Base-by-base conservation (phyloP, 2,329 filamentous ascomycete species). In the Hypoxylon sp. region DNA sequence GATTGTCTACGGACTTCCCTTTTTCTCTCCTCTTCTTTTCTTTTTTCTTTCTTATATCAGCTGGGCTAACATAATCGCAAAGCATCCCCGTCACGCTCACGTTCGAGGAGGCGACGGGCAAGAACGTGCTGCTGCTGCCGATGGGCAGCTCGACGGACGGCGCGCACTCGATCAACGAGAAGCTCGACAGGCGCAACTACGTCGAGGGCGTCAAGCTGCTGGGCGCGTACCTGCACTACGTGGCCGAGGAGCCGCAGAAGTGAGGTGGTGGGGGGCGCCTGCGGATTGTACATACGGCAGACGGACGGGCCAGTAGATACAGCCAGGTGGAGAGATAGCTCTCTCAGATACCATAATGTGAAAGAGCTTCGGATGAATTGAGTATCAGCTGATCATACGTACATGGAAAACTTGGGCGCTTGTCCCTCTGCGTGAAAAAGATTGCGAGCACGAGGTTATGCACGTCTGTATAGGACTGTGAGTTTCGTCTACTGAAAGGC, bases 111-210 rank as follows among this genome's bases (percentile, higher is more conserved):
- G 93, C 95, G 15, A 97, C 94, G 5, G 92, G 93, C 72, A 99
- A 99, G 88, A 99, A 98, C 72, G 94, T 98, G 37, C 80, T 99
- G 55, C 81, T 99, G 65, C 79, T 99, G 67, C 95, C 95, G 26
- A 98, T 99, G 95, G 95, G 95, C 41, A 96, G 91, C 81, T 96
- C 91, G 38, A 99, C 94, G 1, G 95, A 98, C 74, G 93, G 91
- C 37, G 95, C 95, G 6, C 95, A 99, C 79, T 97, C 92, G 27
- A 96, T 97, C 78, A 99, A 99, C 75, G 95, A 98, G 85, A 97
- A 97, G 84, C 82, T 99, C 55, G 95, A 99, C 77, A 92, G 90
- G 84, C 87, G 85, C 73, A 99, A 99, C 79, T 99, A 99, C 76
- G 96, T 99, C 71, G 92, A 99, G 81, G 95, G 95, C 45, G 97